A percentile compares a stretch with the other conserved stretches of the same genome.
These are phyloP conservation scores for Coccomyxa sp. DNA, from an alignment of 139 green algal species.

Conservation along the genomic window DNA sequence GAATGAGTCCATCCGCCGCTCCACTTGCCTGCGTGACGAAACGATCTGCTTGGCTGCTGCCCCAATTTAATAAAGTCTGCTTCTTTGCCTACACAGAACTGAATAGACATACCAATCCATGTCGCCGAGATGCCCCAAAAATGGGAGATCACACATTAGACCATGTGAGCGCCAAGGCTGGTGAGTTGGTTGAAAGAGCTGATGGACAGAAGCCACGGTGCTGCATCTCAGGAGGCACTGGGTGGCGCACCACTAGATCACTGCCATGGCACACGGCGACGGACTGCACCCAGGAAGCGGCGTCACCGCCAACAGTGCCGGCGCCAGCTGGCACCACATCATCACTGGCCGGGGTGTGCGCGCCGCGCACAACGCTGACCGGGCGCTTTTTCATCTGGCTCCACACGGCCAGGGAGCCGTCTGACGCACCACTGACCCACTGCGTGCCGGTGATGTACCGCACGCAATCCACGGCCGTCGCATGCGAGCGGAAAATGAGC, in stretches of 20 bases:
- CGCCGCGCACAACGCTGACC: constrained; percentile 24
- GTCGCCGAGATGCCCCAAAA: not conserved
- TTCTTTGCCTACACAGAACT: no score
- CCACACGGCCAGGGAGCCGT: constrained; percentile 69
- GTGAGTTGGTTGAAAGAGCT: not conserved
- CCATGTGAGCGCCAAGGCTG: not conserved
- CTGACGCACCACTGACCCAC: constrained; percentile 75
- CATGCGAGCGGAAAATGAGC: constrained; percentile 77
- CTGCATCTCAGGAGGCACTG: not conserved
- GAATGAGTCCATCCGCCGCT: constrained; percentile 80
- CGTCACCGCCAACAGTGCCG: constrained; percentile 29
- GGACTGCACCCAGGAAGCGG: constrained; percentile 68
- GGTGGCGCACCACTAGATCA: constrained; percentile 68
- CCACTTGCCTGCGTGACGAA: constrained; percentile 53
- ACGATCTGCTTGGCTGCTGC: not conserved
- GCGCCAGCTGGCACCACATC: not conserved
- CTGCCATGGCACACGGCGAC: constrained; percentile 62
- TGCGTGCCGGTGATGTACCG: constrained; percentile 13
- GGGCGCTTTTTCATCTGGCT: constrained; percentile 74
- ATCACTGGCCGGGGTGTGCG: not conserved
- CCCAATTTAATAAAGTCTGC: no score
- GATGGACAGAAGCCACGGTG: not conserved
- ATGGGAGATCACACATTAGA: no score
- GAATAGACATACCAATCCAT: not conserved
- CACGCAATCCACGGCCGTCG: constrained; percentile 56